Evolutionary conservation across 306 rosid species (phyloP).

Genomic region (Vachellia collinsii): DNA sequence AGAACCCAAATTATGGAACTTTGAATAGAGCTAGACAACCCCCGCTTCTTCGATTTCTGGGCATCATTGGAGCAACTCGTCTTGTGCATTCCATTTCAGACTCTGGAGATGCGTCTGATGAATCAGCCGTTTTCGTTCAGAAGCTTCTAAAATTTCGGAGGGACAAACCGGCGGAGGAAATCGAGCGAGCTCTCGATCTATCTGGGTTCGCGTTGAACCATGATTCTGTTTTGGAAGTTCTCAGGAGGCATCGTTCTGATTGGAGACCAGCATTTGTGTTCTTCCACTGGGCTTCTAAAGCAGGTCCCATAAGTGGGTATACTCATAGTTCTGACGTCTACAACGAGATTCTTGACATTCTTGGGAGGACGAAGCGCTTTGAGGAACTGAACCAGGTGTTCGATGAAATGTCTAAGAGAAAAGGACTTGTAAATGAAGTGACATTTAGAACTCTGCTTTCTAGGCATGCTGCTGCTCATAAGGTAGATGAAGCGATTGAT

Average conservation of each 20-base stretch:
- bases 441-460: slow-evolving; percentile 54
- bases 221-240: slow-evolving; percentile 62
- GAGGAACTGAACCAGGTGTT: slow-evolving; percentile 63
- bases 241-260: slow-evolving; percentile 66
- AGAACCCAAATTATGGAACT: slow-evolving; percentile 28
- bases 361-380: slow-evolving; percentile 61
- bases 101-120: slow-evolving; percentile 33
- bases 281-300: slow-evolving; percentile 69
- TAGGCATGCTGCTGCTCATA: slow-evolving; percentile 67
- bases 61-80: slow-evolving; percentile 11
- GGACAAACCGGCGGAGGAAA: slow-evolving; percentile 54
- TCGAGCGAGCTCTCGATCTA: slow-evolving; percentile 61
- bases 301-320: slow-evolving; percentile 25
- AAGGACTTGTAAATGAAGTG: slow-evolving; percentile 49
- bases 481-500: slow-evolving; percentile 60
- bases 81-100: slow-evolving; percentile 42
- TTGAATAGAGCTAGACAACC: not conserved
- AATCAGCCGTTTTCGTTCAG: slow-evolving; percentile 49
- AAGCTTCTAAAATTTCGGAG: slow-evolving; percentile 69
- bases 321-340: slow-evolving; percentile 49
- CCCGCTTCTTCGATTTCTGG: not conserved
- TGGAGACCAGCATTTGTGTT: slow-evolving; percentile 67
- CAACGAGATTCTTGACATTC: slow-evolving; percentile 65
- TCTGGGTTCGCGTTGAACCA: slow-evolving; percentile 46
- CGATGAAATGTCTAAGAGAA: slow-evolving; percentile 67